Evolutionary conservation across 305 asterid genomes (phyloP).

Genomic region (Fraxinus velutina): DNA sequence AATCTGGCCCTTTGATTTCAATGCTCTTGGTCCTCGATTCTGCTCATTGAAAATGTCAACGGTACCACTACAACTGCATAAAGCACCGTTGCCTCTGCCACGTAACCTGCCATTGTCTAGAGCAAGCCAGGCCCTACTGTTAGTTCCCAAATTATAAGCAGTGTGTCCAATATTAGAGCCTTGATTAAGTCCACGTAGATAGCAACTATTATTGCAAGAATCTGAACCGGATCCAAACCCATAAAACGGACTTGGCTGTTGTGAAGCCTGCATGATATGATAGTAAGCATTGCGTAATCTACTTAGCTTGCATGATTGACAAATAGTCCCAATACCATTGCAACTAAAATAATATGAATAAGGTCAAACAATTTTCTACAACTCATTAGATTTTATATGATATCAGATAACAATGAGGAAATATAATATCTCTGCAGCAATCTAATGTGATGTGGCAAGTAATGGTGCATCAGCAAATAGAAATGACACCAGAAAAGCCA

Average conservation of each 20-base stretch:
- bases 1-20: constrained; percentile 18
- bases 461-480: neutral
- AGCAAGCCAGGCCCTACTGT: constrained; percentile 16
- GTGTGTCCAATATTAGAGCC: constrained; percentile 1
- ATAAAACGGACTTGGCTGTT: constrained; percentile 17
- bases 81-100: constrained; percentile 16
- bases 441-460: neutral
- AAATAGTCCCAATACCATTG: neutral
- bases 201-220: constrained; percentile 9
- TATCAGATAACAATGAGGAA: neutral
- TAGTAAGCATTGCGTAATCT: neutral
- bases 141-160: neutral
- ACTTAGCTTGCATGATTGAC: neutral
- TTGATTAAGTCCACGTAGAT: constrained; percentile 16
- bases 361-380: neutral
- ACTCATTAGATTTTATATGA: neutral
- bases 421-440: neutral
- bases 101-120: constrained; percentile 18
- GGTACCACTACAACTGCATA: constrained; percentile 23
- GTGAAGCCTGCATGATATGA: constrained; percentile 13
- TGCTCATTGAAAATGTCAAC: constrained; percentile 18
- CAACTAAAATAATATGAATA: neutral
- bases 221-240: constrained; percentile 19
- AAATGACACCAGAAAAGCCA: neutral
- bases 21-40: constrained; percentile 28